These are phyloP conservation scores for Cladobotryum mycophilum DNA, from an alignment of 2,329 filamentous ascomycete genomes.

Conservation along the genomic window DNA sequence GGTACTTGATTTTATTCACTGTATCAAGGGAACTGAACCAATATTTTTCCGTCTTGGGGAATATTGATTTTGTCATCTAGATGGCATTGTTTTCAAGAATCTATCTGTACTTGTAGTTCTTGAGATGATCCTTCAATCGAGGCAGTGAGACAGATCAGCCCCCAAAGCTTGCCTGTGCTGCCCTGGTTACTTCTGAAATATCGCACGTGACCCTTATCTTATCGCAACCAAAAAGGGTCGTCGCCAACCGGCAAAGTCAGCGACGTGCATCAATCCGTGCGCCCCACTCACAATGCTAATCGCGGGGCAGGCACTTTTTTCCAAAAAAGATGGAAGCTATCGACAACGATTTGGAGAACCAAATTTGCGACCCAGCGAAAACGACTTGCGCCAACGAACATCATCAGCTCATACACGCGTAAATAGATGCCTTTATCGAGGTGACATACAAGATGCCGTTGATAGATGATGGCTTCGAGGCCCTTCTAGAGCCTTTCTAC, in stretches of 20 bases:
- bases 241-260: conserved; percentile 1
- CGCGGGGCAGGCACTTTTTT: conserved; percentile 12
- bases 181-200: background rate
- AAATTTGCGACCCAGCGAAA: background rate
- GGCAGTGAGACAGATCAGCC: too few relatives aligned
- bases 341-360: conserved; percentile 7
- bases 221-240: background rate
- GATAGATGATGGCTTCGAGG: conserved; percentile 59
- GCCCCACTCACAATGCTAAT: conserved; percentile 1
- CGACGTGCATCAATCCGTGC: too few relatives aligned
- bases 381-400: background rate
- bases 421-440: conserved; percentile 23
- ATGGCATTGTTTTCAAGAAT: too few relatives aligned
- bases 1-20: too few relatives aligned
- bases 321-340: conserved; percentile 9
- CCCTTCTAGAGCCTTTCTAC: conserved; percentile 60
- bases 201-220: background rate
- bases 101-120: too few relatives aligned
- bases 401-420: background rate
- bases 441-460: conserved; percentile 42
- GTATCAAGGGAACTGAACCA: too few relatives aligned
- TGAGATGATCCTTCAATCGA: too few relatives aligned
- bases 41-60: too few relatives aligned
- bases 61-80: too few relatives aligned
- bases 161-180: too few relatives aligned